Base-by-base conservation (phyloP, 352 stramenopile genomes). In the Nothophytophthora sp. region DNA sequence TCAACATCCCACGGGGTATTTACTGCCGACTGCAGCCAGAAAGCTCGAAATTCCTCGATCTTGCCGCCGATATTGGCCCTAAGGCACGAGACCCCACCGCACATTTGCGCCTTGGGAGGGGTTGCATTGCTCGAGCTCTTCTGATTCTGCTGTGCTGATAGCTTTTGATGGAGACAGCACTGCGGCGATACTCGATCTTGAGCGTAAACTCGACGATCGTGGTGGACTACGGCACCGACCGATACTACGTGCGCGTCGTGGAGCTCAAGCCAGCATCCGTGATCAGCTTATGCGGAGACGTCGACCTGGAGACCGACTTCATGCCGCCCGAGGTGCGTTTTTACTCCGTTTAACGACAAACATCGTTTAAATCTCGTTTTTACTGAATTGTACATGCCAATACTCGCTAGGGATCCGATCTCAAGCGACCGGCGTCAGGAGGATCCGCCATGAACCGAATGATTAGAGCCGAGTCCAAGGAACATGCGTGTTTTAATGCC, bases 251-350 rank as follows among this genome's bases (percentile, higher is more conserved):
- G 11, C 68, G 66, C 15, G 63, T 87, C 4, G 49, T 72, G 10
- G 73, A 87, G 28, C 61, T 89, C 20, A 82, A 84, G 23, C 78
- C 78, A 8, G 50, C 36, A 8, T 1, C 48, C 0, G 75, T 73
- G 0, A 45, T 89, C 30, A 82, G 72, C 45, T 62, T 89, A 19
- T 75, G 79, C 8, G 75, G 78, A 15, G 75, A 89, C 29, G 75
- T 89, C n/a, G 78, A 89, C 24, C 38, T 89, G 20, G 70, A 84
- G 42, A 68, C 75, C 35, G 64, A 88, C 24, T 86, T 88, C 29
- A 77, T 67, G 37, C 48, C 47, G 1, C 76, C 76, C 12, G 53
- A 74, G 15, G 53, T 69, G 30, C 15, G 51, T 44, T 50, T 20
- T n/a, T n/a, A n/a, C n/a, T n/a, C n/a, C n/a, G n/a, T n/a, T n/a